Evolutionary conservation across 1,284 basidiomycete species (phyloP), one percentile per base, ranked within the genome.

Genomic region (Apiotrichum siamense): DNA sequence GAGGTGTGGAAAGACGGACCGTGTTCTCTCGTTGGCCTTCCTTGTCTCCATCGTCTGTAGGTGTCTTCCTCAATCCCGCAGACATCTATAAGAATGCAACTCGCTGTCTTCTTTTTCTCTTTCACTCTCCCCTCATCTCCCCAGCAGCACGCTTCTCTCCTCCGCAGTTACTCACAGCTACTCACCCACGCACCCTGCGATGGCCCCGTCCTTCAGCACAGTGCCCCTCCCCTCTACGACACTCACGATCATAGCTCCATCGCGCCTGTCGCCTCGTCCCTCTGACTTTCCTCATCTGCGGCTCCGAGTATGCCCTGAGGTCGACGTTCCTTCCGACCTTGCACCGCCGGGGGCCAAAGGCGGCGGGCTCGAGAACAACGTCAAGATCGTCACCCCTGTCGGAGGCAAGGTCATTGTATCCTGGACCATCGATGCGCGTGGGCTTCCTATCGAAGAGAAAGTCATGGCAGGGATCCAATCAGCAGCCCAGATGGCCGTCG

Each of bases 371-470:
- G 64, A 66, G 40, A 52, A 55, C 1, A 36, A 21, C 25, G 35
- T 64, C 42, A 56, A 63, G 44, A 47, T 62, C 5, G 45, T 63
- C 1, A 44, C 58, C 3, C 58, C 58, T 2, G 23, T 61, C 3
- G 59, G 58, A 3, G 59, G 55, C n/a, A 55, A 48, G 25, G 53
- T 63, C n/a, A 3, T 12, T 2, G 26, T 61, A n/a, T 13, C 32
- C 1, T 55, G 49, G 54, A 18, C 39, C 0, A 35, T 49, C 3
- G 25, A 55, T 23, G 21, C 49, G 13, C 15, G 20, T 1, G 25
- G 4, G 9, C 23, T 42, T 17, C 27, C 47, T 17, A 3, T 35
- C 3, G 21, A 11, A 7, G 31, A 23, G 29, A 18, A 24, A n/a
- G 17, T 7, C 21, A 13, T 7, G 11, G 23, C 29, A 3, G 9